phyloP scores from a whole-genome alignment of 1,284 basidiomycete genomes.

The Leccinum solheimii region DNA sequence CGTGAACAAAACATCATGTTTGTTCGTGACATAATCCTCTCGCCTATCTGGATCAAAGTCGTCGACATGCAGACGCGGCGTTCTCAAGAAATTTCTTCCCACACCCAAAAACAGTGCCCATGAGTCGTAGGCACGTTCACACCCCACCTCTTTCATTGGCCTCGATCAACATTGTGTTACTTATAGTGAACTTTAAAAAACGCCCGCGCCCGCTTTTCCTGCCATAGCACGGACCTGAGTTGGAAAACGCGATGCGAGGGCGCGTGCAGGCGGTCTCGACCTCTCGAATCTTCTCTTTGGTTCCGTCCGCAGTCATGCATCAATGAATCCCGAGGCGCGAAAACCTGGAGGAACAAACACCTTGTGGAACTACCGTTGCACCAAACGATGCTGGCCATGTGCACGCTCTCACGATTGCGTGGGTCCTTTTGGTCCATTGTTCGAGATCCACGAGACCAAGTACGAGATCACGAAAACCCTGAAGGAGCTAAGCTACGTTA shows the following conservation, averaged over 20 bases:
- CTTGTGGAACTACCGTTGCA: conserved; percentile 11
- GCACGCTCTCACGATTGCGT: conserved; percentile 8
- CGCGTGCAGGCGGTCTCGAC: conserved; percentile 3
- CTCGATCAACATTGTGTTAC: conserved; percentile 21
- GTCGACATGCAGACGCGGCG: conserved; percentile 31
- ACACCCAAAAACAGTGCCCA: conserved; percentile 22
- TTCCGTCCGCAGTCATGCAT: neutral
- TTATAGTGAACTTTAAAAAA: conserved; percentile 28
- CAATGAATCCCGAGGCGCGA: neutral
- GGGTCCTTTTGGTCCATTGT: neutral
- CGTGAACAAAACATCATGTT: conserved; percentile 1
- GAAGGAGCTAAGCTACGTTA: conserved; percentile 34
- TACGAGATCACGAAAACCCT: conserved; percentile 30
- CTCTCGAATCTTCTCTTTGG: neutral
- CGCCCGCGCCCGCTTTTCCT: conserved; percentile 6
- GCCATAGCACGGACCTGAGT: neutral
- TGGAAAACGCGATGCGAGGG: neutral
- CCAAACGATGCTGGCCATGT: conserved; percentile 3
- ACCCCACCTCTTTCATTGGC: conserved; percentile 27
- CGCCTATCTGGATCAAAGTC: conserved; percentile 20
- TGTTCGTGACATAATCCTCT: conserved; percentile 30
- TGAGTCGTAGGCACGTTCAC: conserved; percentile 32
- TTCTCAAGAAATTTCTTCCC: conserved; percentile 27
- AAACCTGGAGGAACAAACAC: neutral
- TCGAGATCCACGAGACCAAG: conserved; percentile 24